These are phyloP conservation scores for Lipomyces yamadae DNA, from an alignment of 805 yeast genomes.

Conservation along the genomic window DNA sequence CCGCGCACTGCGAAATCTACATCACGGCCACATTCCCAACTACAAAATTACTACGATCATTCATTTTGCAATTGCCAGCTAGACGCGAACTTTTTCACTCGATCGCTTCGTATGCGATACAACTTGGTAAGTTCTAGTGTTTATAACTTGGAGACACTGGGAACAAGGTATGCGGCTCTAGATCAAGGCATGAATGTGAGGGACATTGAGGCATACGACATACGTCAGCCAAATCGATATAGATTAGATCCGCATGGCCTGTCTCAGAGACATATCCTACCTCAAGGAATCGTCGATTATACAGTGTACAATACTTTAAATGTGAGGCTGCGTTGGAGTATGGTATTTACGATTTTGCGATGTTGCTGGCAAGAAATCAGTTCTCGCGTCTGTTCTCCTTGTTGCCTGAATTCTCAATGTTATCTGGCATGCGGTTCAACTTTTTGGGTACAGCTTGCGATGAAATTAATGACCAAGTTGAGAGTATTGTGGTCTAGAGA, in stretches of 20 bases:
- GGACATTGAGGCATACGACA: neutral
- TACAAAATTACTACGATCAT: neutral
- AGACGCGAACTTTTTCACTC: neutral
- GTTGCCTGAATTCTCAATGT: neutral
- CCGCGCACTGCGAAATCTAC: conserved; percentile 1
- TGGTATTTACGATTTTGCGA: neutral
- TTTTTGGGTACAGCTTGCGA: neutral
- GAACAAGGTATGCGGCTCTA: neutral
- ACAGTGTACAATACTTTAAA: neutral
- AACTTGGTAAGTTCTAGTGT: neutral
- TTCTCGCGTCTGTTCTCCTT: neutral
- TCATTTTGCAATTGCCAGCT: neutral
- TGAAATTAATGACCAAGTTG: neutral
- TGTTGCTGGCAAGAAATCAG: neutral
- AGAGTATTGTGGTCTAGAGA: neutral
- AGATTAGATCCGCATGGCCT: neutral
- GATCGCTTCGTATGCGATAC: neutral
- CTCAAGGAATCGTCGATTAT: neutral
- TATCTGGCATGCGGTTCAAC: neutral
- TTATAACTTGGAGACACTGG: neutral
- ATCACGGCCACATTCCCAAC: neutral
- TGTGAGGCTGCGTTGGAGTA: neutral
- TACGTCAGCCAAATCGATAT: too few relatives aligned
- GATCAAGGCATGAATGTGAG: neutral
- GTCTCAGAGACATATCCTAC: neutral